These are phyloP conservation scores for Blastobotrys elegans DNA, from an alignment of 1,139 yeast species.

Conservation along the genomic window DNA sequence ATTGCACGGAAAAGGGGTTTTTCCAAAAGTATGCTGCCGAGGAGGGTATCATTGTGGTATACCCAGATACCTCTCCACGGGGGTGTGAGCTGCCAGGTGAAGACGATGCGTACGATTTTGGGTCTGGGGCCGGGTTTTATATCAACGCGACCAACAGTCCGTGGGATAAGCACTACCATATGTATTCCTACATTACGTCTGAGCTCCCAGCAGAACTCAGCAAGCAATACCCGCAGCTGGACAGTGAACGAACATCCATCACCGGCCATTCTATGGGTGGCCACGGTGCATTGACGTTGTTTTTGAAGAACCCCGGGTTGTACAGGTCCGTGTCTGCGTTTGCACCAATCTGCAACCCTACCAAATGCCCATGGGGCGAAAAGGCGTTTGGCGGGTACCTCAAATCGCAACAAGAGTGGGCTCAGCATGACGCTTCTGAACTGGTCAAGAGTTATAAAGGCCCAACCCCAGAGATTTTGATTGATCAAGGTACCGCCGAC, in stretches of 20 bases:
- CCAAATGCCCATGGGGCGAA: slow-evolving; percentile 75
- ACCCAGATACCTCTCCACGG: slow-evolving; percentile 96
- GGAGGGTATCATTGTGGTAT: slow-evolving; percentile 80
- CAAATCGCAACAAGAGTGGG: slow-evolving; percentile 40
- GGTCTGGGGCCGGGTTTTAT: slow-evolving; percentile 94
- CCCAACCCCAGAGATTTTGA: slow-evolving; percentile 59
- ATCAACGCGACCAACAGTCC: slow-evolving; percentile 75
- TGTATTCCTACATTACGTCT: slow-evolving; percentile 76
- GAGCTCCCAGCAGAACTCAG: slow-evolving; percentile 59
- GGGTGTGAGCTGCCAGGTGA: slow-evolving; percentile 83
- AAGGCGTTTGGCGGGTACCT: slow-evolving; percentile 78
- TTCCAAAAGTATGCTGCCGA: slow-evolving; percentile 77
- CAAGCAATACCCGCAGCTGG: slow-evolving; percentile 38
- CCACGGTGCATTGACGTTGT: slow-evolving; percentile 81
- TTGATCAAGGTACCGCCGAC: slow-evolving; percentile 81
- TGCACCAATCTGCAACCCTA: slow-evolving; percentile 84
- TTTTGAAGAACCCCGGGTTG: slow-evolving; percentile 63
- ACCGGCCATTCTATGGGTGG: slow-evolving; percentile 99
- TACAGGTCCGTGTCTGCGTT: slow-evolving; percentile 86
- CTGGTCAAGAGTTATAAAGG: slow-evolving; percentile 54
- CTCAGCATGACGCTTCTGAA: slow-evolving; percentile 72
- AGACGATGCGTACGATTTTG: slow-evolving; percentile 83
- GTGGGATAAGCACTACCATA: slow-evolving; percentile 67
- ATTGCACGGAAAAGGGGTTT: slow-evolving; percentile 92
- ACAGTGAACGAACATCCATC: slow-evolving; percentile 58